A percentile compares a stretch with the other conserved stretches of the same genome.
These are phyloP conservation scores for Aspergillus neotritici DNA, from an alignment of 2,329 filamentous ascomycete species.

Conservation along the genomic window DNA sequence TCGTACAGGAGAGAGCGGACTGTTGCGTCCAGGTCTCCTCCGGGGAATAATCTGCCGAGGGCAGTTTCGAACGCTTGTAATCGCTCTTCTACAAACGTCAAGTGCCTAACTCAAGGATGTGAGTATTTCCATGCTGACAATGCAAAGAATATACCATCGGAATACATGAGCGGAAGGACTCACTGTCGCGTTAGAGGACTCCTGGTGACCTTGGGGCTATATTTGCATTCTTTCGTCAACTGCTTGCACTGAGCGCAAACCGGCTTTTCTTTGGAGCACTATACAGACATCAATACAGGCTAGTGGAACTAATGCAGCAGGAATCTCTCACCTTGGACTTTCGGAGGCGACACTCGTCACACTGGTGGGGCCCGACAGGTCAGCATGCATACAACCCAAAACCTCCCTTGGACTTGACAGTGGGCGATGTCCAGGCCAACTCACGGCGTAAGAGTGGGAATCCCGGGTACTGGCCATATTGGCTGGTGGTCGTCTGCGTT, in stretches of 20 bases:
- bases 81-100: constrained; percentile 38
- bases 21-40: constrained; percentile 36
- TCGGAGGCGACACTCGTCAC: constrained; percentile 37
- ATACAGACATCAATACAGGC: background rate
- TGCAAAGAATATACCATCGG: constrained; percentile 9
- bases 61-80: constrained; percentile 36
- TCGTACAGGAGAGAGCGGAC: constrained; percentile 35
- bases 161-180: constrained; percentile 11
- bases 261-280: constrained; percentile 42
- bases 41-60: constrained; percentile 34
- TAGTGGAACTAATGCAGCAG: background rate
- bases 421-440: constrained; percentile 8
- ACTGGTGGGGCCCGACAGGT: constrained; percentile 22
- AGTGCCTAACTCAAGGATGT: constrained; percentile 22
- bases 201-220: constrained; percentile 38
- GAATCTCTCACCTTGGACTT: constrained; percentile 32
- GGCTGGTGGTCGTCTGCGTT: constrained; percentile 19
- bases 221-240: constrained; percentile 37
- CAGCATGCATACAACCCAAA: too few species aligned
- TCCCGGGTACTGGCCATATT: constrained; percentile 38
- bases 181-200: constrained; percentile 41
- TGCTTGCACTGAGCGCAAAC: constrained; percentile 36
- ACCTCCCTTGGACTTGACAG: background rate
- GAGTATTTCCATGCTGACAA: constrained; percentile 11
- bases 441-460: constrained; percentile 38